Percentiles rank a stretch among this genome's conserved stretches.
Evolutionary conservation across 371 early-diverging fungal species (phyloP).

Genomic region (Gilbertella persicaria): DNA sequence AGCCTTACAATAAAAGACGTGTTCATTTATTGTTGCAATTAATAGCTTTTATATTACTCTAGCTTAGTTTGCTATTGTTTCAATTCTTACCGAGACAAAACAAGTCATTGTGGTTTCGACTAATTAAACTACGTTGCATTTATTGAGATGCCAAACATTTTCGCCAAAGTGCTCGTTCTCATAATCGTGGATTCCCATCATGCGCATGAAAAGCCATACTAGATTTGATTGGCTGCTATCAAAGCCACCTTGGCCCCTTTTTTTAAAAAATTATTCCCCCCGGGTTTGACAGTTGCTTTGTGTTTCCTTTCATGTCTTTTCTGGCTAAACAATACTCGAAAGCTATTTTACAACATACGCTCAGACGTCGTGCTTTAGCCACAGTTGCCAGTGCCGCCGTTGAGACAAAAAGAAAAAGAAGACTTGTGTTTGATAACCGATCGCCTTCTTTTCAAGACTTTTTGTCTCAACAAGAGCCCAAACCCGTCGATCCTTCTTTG

Average conservation of each 20-base stretch:
- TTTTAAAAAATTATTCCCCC: background rate
- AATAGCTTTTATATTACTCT: no score
- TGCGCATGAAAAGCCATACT: no score
- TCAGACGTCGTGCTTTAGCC: background rate
- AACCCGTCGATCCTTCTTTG: slow-evolving; percentile 19
- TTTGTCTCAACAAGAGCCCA: slow-evolving; percentile 10
- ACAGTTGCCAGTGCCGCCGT: slow-evolving; percentile 3
- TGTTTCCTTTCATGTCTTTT: background rate
- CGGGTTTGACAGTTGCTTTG: slow-evolving; percentile 2
- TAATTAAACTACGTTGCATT: no score
- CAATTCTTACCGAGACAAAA: no score
- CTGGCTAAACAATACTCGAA: background rate
- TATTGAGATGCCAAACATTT: no score
- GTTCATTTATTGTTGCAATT: no score
- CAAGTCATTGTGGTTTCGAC: no score
- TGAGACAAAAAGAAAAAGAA: slow-evolving; percentile 19
- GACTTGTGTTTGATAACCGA: slow-evolving; percentile 66
- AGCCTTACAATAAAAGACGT: no score
- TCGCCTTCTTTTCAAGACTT: slow-evolving; percentile 72
- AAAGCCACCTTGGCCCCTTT: background rate
- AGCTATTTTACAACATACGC: background rate
- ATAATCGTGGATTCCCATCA: no score
- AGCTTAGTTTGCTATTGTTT: no score
- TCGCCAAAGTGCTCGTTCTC: no score
- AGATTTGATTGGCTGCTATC: background rate